Evolutionary conservation across 1,139 yeast species (phyloP), one percentile per base, ranked within the genome.

Genomic region (Hyphopichia khmerensis): DNA sequence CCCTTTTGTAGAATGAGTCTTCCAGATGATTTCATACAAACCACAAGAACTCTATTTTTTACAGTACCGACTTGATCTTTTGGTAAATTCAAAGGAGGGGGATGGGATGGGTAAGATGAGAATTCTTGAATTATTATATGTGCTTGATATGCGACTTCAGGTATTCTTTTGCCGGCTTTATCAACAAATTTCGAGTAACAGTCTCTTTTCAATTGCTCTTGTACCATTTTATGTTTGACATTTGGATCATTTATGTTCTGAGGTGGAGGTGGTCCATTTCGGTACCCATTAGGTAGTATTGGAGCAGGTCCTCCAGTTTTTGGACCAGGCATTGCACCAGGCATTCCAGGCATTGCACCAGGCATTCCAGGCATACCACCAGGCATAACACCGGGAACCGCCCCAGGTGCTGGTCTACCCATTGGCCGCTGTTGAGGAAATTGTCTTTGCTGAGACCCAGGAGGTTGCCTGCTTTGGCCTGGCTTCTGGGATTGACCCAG

Each of bases 1-100:
- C 96, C 96, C 64, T 93, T 93, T 57, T 90, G 96, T 23, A 93
- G 57, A 43, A 84, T 74, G 35, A 88, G 84, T 21, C 87, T 69
- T 2, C 95, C 95, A 4, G 72, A 58, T 43, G 65, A 62, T 49
- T 70, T 71, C 9, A 63, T 57, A 55, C 78, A 72, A 16, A 74
- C 53, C 5, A 69, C 75, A 40, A 74, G 59, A 15, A 74, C 60
- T 46, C 79, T 57, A 35, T 64, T 61, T 42, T 74, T 74, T 13
- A 69, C 59, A 19, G 65, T 50, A 0, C 78, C 79, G 18, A 65
- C 41, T 47, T 64, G 65, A n/a, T 49, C 47, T 3, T 59, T 52
- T 0, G 66, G 60, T 3, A 62, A 39, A 40, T 62, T 57, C 1
- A 58, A 52, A 2, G 76, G 76, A 3, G 79, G 79, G 0, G 76